Evolutionary conservation across 495 filamentous ascomycete species (phyloP).

Genomic region (Penicillium ochrochloron): DNA sequence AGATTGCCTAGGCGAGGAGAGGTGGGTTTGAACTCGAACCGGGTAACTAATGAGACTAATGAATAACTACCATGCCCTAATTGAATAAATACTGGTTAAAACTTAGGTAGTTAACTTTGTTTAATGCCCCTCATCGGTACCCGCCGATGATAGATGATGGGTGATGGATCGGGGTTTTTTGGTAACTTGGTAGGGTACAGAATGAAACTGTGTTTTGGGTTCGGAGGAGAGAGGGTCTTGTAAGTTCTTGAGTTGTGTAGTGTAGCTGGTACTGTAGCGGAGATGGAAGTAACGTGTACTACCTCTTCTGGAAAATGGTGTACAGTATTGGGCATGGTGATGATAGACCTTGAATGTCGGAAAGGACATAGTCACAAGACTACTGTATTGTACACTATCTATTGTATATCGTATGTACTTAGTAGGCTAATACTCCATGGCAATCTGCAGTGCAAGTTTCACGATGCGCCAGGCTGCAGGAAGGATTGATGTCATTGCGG

Average conservation of each 20-base stretch:
- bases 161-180: not conserved
- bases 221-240: no score
- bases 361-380: not conserved
- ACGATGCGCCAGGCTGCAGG: not conserved
- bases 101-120: not conserved
- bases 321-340: no score
- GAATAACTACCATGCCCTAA: no score
- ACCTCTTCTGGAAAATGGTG: no score
- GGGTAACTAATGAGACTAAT: not conserved
- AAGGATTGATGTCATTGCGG: constrained; percentile 5
- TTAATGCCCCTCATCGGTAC: not conserved
- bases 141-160: not conserved
- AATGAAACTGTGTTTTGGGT: not conserved
- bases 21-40: not conserved
- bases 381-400: no score
- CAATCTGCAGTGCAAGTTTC: not conserved
- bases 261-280: no score
- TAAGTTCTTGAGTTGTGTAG: no score
- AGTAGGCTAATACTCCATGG: no score
- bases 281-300: no score
- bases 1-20: constrained; percentile 4
- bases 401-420: no score
- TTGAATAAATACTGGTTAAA: not conserved
- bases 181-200: not conserved
- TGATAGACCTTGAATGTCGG: not conserved